Evolutionary conservation across 2,329 filamentous ascomycete genomes (phyloP).

Genomic region (Colletotrichum phormii): DNA sequence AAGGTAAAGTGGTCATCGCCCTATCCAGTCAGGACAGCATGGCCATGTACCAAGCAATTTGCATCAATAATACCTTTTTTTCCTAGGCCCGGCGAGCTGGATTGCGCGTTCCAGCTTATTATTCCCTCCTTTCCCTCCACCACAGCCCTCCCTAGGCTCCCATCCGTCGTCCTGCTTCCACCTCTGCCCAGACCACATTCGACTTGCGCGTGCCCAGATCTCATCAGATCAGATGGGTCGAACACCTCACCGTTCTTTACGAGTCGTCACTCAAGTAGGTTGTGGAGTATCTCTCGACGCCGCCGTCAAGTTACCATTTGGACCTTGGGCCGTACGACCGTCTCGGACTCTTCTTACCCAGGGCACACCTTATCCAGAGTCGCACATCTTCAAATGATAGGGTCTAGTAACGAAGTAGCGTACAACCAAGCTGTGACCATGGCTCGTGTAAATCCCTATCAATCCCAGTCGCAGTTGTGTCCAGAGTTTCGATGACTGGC

Average conservation of each 20-base stretch:
- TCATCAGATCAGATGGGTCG: background rate
- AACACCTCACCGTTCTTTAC: background rate
- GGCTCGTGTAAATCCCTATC: slow-evolving; percentile 11
- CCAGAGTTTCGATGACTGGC: slow-evolving; percentile 11
- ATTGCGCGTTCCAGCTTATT: slow-evolving; percentile 11
- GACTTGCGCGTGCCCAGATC: background rate
- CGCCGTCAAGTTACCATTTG: background rate
- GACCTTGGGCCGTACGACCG: background rate
- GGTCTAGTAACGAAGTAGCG: background rate
- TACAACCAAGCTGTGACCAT: slow-evolving; percentile 3
- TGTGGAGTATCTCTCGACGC: background rate
- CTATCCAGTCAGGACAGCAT: background rate
- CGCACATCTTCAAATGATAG: background rate
- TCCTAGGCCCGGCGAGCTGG: slow-evolving; percentile 21
- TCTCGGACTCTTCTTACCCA: background rate
- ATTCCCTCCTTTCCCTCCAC: background rate
- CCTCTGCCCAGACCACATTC: background rate
- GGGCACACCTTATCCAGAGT: background rate
- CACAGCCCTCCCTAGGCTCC: background rate
- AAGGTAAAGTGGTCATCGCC: slow-evolving; percentile 3
- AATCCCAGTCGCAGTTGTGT: slow-evolving; percentile 28
- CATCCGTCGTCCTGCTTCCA: background rate
- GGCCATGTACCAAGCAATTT: background rate
- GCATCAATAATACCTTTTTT: background rate
- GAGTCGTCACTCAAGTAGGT: background rate